These are phyloP conservation scores for Sporothrix curviconia DNA, from an alignment of 2,329 filamentous ascomycete species.

Conservation along the genomic window DNA sequence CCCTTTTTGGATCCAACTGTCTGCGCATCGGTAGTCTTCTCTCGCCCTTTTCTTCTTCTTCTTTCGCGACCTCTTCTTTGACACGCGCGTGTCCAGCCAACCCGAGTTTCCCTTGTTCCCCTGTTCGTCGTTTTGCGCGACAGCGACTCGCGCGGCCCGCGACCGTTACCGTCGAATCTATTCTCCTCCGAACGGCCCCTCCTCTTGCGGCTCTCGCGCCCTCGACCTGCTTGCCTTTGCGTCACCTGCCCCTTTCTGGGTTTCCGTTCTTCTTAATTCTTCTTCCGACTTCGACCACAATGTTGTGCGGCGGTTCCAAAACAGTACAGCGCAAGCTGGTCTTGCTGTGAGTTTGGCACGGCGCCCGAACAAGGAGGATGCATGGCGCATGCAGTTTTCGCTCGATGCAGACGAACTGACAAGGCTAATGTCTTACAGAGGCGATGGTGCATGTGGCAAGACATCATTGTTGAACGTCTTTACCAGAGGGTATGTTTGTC, in stretches of 20 bases:
- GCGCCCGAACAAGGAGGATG: constrained; percentile 7
- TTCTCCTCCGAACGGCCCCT: too few relatives aligned
- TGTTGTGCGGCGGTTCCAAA: constrained; percentile 66
- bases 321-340: constrained; percentile 95
- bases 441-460: constrained; percentile 94
- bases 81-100: neutral
- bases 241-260: too few relatives aligned
- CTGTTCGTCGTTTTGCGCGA: too few relatives aligned
- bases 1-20: neutral
- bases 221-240: too few relatives aligned
- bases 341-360: constrained; percentile 59
- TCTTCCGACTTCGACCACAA: constrained; percentile 23
- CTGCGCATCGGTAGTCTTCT: neutral
- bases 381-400: neutral
- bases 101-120: too few relatives aligned
- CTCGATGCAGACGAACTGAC: neutral
- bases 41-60: too few relatives aligned
- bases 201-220: too few relatives aligned
- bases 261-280: too few relatives aligned
- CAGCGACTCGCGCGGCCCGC: too few relatives aligned
- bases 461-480: constrained; percentile 97
- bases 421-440: constrained; percentile 44
- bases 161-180: neutral
- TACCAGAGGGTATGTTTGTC: constrained; percentile 72
- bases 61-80: too few relatives aligned